phyloP scores from a whole-genome alignment of 2,329 filamentous ascomycete species.

The Microcyclospora pomicola region DNA sequence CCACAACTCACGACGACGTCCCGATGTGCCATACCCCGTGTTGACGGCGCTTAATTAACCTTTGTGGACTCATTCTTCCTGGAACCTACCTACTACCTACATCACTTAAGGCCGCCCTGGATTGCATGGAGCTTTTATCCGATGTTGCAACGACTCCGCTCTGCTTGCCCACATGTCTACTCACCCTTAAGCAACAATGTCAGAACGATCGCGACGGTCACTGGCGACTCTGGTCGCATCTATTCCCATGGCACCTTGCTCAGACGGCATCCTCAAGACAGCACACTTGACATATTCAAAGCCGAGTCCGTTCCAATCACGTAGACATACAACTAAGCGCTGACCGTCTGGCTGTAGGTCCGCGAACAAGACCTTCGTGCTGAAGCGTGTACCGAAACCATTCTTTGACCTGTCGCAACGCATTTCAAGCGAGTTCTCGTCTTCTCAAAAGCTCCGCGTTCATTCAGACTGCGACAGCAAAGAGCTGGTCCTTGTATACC shows the following conservation, averaged over 20 bases:
- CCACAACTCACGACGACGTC: too few species aligned
- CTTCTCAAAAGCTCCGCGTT: too few species aligned
- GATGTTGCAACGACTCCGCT: too few species aligned
- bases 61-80: too few species aligned
- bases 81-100: too few species aligned
- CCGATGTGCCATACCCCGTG: too few species aligned
- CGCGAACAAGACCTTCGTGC: conserved; percentile 19
- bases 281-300: conserved; percentile 20
- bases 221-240: conserved; percentile 24
- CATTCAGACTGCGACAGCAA: too few species aligned
- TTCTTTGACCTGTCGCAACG: conserved; percentile 20
- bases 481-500: background rate
- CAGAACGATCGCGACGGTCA: conserved; percentile 13
- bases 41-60: too few species aligned
- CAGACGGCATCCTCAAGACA: conserved; percentile 16
- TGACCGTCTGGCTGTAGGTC: conserved; percentile 16
- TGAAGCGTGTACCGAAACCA: conserved; percentile 19
- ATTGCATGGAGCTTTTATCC: too few species aligned
- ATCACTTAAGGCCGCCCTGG: too few species aligned
- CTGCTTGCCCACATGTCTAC: too few species aligned
- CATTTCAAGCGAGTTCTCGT: conserved; percentile 9
- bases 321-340: background rate
- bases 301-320: conserved; percentile 16
- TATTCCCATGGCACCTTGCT: conserved; percentile 23
- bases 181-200: too few species aligned